phyloP scores from a whole-genome alignment of 768 basidiomycete species.

The Termitomyces sp. region DNA sequence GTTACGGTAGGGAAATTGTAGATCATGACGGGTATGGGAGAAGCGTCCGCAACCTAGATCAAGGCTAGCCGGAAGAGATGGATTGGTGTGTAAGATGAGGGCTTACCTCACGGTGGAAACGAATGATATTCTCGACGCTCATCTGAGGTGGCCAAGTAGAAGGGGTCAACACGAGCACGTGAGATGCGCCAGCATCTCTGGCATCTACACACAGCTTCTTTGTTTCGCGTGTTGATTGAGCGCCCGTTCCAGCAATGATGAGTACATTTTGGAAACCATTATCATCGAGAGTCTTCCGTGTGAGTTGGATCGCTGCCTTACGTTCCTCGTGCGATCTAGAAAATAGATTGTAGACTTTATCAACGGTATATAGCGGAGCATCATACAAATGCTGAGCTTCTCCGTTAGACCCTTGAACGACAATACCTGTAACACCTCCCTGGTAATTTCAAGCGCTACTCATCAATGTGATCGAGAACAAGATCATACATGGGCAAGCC shows the following conservation, averaged over 20 bases:
- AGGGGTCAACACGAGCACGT: constrained; percentile 71
- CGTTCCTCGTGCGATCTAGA: constrained; percentile 63
- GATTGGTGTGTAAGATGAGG: background rate
- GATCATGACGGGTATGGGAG: constrained; percentile 70
- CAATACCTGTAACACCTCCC: constrained; percentile 71
- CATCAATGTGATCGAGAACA: constrained; percentile 11
- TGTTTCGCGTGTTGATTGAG: constrained; percentile 76
- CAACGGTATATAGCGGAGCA: background rate
- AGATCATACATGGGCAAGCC: constrained; percentile 61
- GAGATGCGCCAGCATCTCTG: constrained; percentile 77
- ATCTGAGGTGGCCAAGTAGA: constrained; percentile 69
- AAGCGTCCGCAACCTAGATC: constrained; percentile 59
- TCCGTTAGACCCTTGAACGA: constrained; percentile 73
- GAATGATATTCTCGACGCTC: constrained; percentile 57
- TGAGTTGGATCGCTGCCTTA: constrained; percentile 56
- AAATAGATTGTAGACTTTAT: background rate
- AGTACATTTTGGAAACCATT: constrained; percentile 65
- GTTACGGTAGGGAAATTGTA: constrained; percentile 86
- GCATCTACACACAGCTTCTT: constrained; percentile 67
- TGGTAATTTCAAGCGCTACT: constrained; percentile 26
- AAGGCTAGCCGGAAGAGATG: constrained; percentile 8
- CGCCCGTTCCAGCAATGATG: constrained; percentile 83
- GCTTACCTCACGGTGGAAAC: constrained; percentile 62
- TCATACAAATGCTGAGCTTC: constrained; percentile 67
- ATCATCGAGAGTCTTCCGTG: constrained; percentile 68